Evolutionary conservation across 495 filamentous ascomycete species (phyloP).

Genomic region (Aspergillus ellipticus): DNA sequence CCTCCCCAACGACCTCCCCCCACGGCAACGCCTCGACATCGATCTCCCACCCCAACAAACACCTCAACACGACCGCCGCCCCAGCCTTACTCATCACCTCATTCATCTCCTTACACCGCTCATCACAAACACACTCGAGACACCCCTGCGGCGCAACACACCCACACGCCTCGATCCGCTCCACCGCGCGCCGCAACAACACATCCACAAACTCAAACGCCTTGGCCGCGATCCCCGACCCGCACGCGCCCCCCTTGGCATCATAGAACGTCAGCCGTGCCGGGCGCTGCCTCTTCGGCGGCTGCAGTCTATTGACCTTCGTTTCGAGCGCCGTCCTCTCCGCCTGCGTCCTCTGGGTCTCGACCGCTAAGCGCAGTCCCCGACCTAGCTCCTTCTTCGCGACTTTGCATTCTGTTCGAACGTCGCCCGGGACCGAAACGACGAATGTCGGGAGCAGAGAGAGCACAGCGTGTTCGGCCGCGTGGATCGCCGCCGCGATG

Average conservation of each 20-base stretch:
- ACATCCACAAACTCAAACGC: constrained; percentile 89
- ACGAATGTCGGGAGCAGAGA: constrained; percentile 87
- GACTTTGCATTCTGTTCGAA: constrained; percentile 95
- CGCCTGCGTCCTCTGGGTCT: constrained; percentile 1
- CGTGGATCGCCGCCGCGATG: constrained; percentile 87
- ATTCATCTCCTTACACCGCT: constrained; percentile 83
- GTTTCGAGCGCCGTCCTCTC: constrained; percentile 4
- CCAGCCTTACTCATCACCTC: constrained; percentile 93
- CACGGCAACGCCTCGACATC: constrained; percentile 78
- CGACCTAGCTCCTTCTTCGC: constrained; percentile 58
- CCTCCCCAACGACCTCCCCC: constrained; percentile 56
- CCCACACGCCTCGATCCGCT: constrained; percentile 69
- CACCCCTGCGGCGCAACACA: constrained; percentile 66
- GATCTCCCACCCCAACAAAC: constrained; percentile 65
- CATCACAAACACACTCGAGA: constrained; percentile 81
- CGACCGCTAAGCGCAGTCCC: constrained; percentile 28
- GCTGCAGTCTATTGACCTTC: constrained; percentile 23
- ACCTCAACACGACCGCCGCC: constrained; percentile 71
- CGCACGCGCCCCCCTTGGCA: constrained; percentile 78
- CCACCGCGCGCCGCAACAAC: constrained; percentile 72
- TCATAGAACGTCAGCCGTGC: constrained; percentile 94
- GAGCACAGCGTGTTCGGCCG: constrained; percentile 86
- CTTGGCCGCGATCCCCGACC: constrained; percentile 82
- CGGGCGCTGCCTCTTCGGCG: constrained; percentile 72
- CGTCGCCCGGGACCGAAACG: constrained; percentile 78